Evolutionary conservation across 805 yeast genomes (phyloP), one percentile per base, ranked within the genome.

Genomic region (Clavispora asparagi): DNA sequence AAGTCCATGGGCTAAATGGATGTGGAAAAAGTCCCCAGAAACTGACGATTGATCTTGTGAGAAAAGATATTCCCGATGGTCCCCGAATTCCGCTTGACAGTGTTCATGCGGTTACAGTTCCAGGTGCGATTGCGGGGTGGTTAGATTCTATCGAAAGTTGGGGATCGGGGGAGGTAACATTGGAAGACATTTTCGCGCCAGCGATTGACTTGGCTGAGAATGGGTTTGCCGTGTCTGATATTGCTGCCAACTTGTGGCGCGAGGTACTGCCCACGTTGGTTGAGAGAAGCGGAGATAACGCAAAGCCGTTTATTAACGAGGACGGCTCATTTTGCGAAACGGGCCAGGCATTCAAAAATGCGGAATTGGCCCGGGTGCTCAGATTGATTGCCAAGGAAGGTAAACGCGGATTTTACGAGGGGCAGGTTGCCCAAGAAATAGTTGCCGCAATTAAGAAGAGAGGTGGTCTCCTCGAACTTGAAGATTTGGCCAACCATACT

Each of bases 41-140:
- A 16, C 52, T 81, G 9, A 61, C 73, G 2, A 61, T 83, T 11
- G 83, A 82, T 13, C 64, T 71, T 49, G 70, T 82, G 4, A 60
- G 65, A 48, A 58, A 72, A 28, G 66, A 31, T 9, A 39, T 43
- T 9, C 16, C 28, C 7, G 11, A 25, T 11, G 51, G 49, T 6
- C 49, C 46, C 70, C 59, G 88, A 56, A 67, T 85, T 28, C 79
- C 79, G 0, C 56, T 56, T 11, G 66, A 67, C 28, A 82, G 87
- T 81, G n/a, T n/a, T 3, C 79, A 79, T 47, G 65, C 84, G 0
- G 78, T 83, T 7, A 83, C 82, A 43, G 90, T 86, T 5, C 94
- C 94, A 0, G 95, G 95, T 5, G 83, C 88, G 1, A 74, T 85
- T 41, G 87, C 88, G 6, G 92, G 88, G 0, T 87, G 94, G 94